Evolutionary conservation across 2,329 filamentous ascomycete species (phyloP), one percentile per base, ranked within the genome.

Genomic region (Trichoderma breve): DNA sequence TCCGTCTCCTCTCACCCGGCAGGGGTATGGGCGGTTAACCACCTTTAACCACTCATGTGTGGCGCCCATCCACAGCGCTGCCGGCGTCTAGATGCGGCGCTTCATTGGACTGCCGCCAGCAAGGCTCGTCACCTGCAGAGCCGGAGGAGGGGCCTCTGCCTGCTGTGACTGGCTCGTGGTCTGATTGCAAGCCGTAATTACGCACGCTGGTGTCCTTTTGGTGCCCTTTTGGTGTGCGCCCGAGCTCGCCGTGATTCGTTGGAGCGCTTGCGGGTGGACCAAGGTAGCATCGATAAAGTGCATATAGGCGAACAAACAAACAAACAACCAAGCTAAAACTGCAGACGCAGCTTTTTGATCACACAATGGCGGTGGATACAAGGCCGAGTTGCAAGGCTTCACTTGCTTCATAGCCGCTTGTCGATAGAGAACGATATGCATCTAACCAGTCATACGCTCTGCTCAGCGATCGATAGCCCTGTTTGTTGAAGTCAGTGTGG

Each of bases 41-140:
- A n/a, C 43, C 8, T 21, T 47, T 47, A 11, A 72, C 63, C 36
- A 69, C 39, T 34, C 43, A 51, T 72, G 18, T 61, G 69, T 61
- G 71, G 58, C 32, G 32, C 47, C 68, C 68, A 70, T 71, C 61
- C 64, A 69, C 63, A 69, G 64, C 57, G 53, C 62, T 43, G 74
- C 73, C 72, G 75, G 76, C 76, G 76, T 75, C 74, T 77, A 77
- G 53, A 55, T 28, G 68, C 58, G 70, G 39, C 72, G 70, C 62
- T 57, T 77, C 69, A 76, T 76, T 76, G 76, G 76, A 24, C 71
- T 61, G 30, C 62, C 70, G 71, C 66, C 58, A 39, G 36, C 60
- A 72, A 43, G 63, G 51, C 47, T 66, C 70, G 53, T 69, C 70
- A 72, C 63, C 64, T 72, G 70, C 64, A 72, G 70, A 69, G 55